These are phyloP conservation scores for Fusarium sp. DNA, from an alignment of 2,329 filamentous ascomycete species.

Conservation along the genomic window DNA sequence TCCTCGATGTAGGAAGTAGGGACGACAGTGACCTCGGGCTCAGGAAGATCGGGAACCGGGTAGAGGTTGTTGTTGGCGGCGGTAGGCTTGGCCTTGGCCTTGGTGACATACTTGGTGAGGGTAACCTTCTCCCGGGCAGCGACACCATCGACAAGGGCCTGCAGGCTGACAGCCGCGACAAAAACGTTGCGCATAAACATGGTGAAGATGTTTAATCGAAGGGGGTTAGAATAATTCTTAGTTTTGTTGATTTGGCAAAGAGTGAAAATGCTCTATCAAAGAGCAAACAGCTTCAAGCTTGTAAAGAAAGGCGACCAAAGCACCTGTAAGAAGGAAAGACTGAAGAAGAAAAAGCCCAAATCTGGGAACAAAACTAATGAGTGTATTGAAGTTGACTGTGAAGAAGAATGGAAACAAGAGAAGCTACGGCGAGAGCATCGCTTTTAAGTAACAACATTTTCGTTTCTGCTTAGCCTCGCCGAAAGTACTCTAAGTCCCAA, in stretches of 20 bases:
- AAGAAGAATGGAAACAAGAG: conserved; percentile 25
- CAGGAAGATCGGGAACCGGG: conserved; percentile 19
- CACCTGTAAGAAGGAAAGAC: conserved; percentile 46
- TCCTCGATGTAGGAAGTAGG: conserved; percentile 37
- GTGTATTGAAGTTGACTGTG: conserved; percentile 34
- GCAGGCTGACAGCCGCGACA: conserved; percentile 42
- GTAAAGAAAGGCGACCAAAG: conserved; percentile 42
- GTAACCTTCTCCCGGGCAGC: conserved; percentile 39
- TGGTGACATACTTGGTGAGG: conserved; percentile 28
- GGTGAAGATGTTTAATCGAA: conserved; percentile 21
- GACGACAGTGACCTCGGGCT: conserved; percentile 29
- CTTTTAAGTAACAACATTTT: conserved; percentile 28
- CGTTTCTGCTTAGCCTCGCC: conserved; percentile 1
- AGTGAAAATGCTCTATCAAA: conserved; percentile 47
- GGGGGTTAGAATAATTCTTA: conserved; percentile 9
- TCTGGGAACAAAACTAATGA: conserved; percentile 42
- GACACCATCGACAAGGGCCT: conserved; percentile 36
- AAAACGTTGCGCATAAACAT: conserved; percentile 44
- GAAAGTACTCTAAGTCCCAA: conserved; percentile 23
- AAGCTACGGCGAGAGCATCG: conserved; percentile 29
- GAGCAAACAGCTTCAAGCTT: conserved; percentile 38
- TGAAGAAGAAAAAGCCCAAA: conserved; percentile 42
- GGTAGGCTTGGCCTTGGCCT: conserved; percentile 23
- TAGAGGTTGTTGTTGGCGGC: conserved; percentile 9
- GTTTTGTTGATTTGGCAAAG: conserved; percentile 41